phyloP scores from a whole-genome alignment of 257 asterid genomes.

The Nicotiana attenuata region DNA sequence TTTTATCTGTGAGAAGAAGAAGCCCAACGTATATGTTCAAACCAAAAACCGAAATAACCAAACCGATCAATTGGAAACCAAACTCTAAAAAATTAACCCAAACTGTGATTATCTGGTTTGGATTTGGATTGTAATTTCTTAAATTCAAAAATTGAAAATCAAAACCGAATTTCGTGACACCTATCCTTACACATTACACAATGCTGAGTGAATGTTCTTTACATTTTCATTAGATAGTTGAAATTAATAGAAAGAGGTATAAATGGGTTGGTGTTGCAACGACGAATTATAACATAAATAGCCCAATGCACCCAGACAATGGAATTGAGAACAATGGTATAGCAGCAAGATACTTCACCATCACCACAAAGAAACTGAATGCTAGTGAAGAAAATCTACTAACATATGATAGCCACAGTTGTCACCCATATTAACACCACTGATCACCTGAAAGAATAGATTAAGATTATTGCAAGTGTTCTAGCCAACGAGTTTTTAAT shows the following conservation, averaged over 20 bases:
- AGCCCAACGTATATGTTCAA: too few relatives aligned
- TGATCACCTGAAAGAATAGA: conserved; percentile 58
- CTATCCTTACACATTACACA: not conserved
- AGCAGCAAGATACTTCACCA: not conserved
- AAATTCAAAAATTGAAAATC: too few relatives aligned
- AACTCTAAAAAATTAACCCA: too few relatives aligned
- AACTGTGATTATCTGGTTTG: too few relatives aligned
- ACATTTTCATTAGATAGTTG: not conserved
- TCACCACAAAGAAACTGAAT: not conserved
- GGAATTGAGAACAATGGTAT: not conserved
- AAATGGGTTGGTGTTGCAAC: not conserved
- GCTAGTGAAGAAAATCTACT: conserved; percentile 24
- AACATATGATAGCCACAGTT: conserved; percentile 80
- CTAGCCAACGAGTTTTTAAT: not conserved
- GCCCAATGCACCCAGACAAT: not conserved
- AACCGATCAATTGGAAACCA: too few relatives aligned
- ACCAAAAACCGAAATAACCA: too few relatives aligned
- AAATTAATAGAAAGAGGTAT: not conserved
- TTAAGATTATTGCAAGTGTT: conserved; percentile 9
- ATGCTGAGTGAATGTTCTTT: not conserved
- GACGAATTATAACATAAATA: not conserved
- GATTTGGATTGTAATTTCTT: too few relatives aligned
- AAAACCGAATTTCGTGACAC: too few relatives aligned
- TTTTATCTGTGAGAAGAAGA: too few relatives aligned
- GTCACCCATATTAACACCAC: conserved; percentile 90